Evolutionary conservation across 2,329 filamentous ascomycete genomes (phyloP).

Genomic region (Beauveria sp.): DNA sequence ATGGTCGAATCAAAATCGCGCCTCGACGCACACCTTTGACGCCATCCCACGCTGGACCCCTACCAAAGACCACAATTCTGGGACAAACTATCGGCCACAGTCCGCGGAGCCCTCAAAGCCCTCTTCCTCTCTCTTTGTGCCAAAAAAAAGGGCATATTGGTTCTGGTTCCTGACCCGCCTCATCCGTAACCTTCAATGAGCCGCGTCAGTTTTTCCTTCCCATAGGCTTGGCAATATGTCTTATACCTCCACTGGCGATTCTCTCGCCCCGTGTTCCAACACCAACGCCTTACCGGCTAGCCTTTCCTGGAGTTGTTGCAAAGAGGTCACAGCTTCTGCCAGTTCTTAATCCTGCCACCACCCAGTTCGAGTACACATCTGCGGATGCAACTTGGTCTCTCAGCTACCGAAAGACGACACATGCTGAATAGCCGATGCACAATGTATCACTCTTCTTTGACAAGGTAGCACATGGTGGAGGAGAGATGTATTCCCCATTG

Average conservation of each 20-base stretch:
- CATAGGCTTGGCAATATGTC: neutral
- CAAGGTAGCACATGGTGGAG: neutral
- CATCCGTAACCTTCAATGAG: neutral
- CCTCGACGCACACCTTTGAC: neutral
- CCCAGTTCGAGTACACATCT: neutral
- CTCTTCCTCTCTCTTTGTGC: neutral
- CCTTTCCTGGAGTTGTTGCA: neutral
- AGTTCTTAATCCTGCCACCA: conserved; percentile 3
- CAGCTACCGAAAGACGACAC: neutral
- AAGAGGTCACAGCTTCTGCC: neutral
- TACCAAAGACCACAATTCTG: neutral
- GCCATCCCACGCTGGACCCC: neutral
- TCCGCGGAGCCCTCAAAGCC: neutral
- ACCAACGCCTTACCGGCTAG: neutral
- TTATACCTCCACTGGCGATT: neutral
- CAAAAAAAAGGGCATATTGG: too few relatives aligned
- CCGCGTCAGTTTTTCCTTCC: neutral
- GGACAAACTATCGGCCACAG: conserved; percentile 3
- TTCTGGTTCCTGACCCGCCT: neutral
- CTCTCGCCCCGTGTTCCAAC: neutral
- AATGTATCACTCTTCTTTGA: neutral
- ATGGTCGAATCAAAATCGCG: conserved; percentile 4
- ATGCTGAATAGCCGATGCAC: neutral
- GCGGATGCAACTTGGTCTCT: neutral
- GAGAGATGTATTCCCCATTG: neutral